Base-by-base conservation (phyloP, 2,329 filamentous ascomycete genomes). In the Sporothrix globosa region DNA sequence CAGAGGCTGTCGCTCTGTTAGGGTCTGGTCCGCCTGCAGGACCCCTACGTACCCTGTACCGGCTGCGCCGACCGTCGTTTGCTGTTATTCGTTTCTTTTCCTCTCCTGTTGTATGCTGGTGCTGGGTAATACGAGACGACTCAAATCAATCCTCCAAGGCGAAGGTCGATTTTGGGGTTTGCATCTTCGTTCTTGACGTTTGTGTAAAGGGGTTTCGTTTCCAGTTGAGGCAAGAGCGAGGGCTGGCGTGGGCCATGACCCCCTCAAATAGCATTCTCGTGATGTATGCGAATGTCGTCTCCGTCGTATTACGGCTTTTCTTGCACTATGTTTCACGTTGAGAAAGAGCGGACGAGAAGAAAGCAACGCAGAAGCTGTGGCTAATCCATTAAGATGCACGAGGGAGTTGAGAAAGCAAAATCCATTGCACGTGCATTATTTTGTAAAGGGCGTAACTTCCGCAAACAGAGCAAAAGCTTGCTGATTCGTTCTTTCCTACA, bases 1-100 rank as follows among this genome's bases (percentile, higher is more conserved):
- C 10, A 50, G 61, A 39, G 58, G 39, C 10, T 46, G 21, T 46
- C n/a, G 39, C 21, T 10, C 39, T 63, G 58, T 3, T 9, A 65
- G 61, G 61, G 34, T 50, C 14, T 65, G 44, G 61, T 50, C 21
- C 50, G 44, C 24, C 61, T 65, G 61, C 61, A 67, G 48, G 63
- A 52, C 63, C 46, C 48, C 63, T 44, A 41, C 61, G 7, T 34
- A 34, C 34, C 34, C 24, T 50, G 44, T 4, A n/a, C 6, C 19
- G 44, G 27, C 41, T 14, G 34, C 44, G 44, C 61, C 44, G 44
- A 30, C 44, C 21, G 44, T 63, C n/a, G 41, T 63, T 27, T 48
- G 5, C 24, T 44, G 27, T 65, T 50, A 17, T 34, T 39, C 19
- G 2, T 39, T 39, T 63, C 56, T 21, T 53, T 63, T 34, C 6